phyloP scores from a whole-genome alignment of 2,329 filamentous ascomycete species.

The Sclerotiophoma versabilis region DNA sequence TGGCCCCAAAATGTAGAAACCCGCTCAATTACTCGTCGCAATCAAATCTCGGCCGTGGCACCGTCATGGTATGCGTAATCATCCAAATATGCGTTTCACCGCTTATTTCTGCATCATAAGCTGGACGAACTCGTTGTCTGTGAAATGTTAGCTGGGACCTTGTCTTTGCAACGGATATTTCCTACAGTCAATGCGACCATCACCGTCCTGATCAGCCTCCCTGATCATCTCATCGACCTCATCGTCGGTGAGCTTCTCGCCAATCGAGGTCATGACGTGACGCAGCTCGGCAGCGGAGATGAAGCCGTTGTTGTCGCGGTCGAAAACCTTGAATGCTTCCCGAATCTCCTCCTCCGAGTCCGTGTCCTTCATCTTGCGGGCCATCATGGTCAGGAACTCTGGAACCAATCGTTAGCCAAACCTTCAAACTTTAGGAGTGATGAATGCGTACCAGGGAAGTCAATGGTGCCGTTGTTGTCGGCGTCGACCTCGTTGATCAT shows the following conservation, averaged over 20 bases:
- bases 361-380: constrained; percentile 66
- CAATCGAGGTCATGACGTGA: constrained; percentile 69
- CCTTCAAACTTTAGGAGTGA: not conserved
- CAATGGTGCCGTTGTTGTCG: constrained; percentile 70
- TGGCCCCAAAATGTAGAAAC: constrained; percentile 30
- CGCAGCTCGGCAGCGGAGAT: constrained; percentile 69
- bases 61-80: constrained; percentile 41
- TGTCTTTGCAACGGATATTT: not conserved
- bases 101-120: constrained; percentile 64
- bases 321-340: constrained; percentile 71
- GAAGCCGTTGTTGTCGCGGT: constrained; percentile 70
- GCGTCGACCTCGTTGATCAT: constrained; percentile 72
- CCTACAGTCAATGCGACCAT: constrained; percentile 70
- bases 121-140: constrained; percentile 65
- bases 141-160: constrained; percentile 15
- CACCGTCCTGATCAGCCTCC: constrained; percentile 69
- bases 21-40: constrained; percentile 39
- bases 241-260: constrained; percentile 68
- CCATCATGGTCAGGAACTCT: constrained; percentile 74
- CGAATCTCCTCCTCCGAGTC: constrained; percentile 70
- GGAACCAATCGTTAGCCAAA: constrained; percentile 14
- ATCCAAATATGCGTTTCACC: constrained; percentile 31
- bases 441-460: constrained; percentile 62
- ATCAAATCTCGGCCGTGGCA: constrained; percentile 35
- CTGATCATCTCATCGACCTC: constrained; percentile 72